These are phyloP conservation scores for Tolypocladium tropicale DNA, from an alignment of 2,329 filamentous ascomycete genomes.

Conservation along the genomic window DNA sequence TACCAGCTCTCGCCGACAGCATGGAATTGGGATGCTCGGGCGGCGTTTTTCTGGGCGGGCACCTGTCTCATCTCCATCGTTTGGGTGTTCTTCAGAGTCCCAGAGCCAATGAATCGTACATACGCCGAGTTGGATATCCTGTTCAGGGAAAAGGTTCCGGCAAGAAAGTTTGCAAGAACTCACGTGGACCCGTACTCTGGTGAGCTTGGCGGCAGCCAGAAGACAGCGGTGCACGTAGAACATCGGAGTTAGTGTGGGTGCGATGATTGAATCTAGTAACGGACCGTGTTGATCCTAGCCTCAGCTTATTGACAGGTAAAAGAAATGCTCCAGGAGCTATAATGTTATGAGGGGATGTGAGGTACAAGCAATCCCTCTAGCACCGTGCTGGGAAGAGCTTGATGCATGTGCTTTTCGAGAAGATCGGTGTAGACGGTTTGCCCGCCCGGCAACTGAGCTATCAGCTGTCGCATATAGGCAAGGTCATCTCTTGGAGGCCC, in stretches of 20 bases:
- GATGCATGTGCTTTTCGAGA: slow-evolving; percentile 28
- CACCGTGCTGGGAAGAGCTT: slow-evolving; percentile 16
- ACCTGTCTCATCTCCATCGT: slow-evolving; percentile 35
- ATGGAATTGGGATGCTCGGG: slow-evolving; percentile 38
- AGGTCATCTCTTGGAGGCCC: slow-evolving; percentile 25
- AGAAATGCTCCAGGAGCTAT: background rate
- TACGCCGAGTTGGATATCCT: slow-evolving; percentile 29
- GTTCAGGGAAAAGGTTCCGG: slow-evolving; percentile 19
- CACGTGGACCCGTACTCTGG: slow-evolving; percentile 24
- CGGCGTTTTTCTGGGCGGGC: slow-evolving; percentile 35
- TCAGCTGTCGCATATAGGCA: slow-evolving; percentile 24
- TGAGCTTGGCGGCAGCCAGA: background rate
- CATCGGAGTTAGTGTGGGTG: background rate
- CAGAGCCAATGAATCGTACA: slow-evolving; percentile 40
- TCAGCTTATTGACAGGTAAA: background rate
- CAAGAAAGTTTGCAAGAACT: slow-evolving; percentile 22
- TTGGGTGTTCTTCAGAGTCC: slow-evolving; percentile 40
- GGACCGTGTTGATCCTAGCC: background rate
- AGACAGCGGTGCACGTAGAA: background rate
- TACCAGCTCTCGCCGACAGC: slow-evolving; percentile 35
- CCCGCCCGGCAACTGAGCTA: slow-evolving; percentile 26
- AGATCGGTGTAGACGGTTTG: slow-evolving; percentile 25
- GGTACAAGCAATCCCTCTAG: background rate
- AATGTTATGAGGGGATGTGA: background rate
- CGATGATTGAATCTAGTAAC: background rate